Evolutionary conservation across 1,139 yeast species (phyloP).

Genomic region (Nakaseomyces delphensis): DNA sequence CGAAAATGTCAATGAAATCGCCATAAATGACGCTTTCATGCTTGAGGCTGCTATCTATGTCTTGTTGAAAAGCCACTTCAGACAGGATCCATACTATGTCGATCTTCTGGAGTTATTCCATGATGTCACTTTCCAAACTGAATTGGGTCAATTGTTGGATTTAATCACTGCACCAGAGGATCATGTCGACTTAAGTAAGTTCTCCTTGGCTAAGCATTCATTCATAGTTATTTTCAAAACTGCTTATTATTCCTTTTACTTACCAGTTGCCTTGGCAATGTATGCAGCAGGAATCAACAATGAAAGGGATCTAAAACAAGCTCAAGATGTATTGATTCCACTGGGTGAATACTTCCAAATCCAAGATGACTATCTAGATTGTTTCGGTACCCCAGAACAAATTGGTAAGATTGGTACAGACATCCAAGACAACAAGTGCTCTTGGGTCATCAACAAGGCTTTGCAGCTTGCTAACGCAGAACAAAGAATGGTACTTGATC

Average conservation of each 20-base stretch:
- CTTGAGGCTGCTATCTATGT: constrained; percentile 91
- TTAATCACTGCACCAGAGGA: constrained; percentile 97
- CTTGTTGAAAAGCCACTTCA: constrained; percentile 82
- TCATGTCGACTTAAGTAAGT: constrained; percentile 76
- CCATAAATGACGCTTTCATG: constrained; percentile 96
- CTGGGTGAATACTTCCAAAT: constrained; percentile 98
- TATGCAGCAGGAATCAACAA: constrained; percentile 71
- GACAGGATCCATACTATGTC: constrained; percentile 70
- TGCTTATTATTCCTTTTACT: constrained; percentile 92
- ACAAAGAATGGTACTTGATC: constrained; percentile 76
- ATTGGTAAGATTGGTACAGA: constrained; percentile 99
- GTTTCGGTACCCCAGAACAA: constrained; percentile 95
- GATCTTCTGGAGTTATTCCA: constrained; percentile 89
- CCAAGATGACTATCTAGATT: constrained; percentile 94
- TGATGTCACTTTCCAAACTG: constrained; percentile 94
- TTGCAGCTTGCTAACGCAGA: constrained; percentile 67
- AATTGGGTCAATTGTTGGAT: constrained; percentile 91
- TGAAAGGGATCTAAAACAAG: constrained; percentile 76
- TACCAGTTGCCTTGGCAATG: constrained; percentile 97
- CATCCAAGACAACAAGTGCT: constrained; percentile 95
- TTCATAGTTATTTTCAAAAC: constrained; percentile 95
- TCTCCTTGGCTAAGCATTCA: constrained; percentile 81
- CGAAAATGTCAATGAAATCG: constrained; percentile 78
- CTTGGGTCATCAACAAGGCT: constrained; percentile 96
- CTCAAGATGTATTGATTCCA: constrained; percentile 78